These are phyloP conservation scores for Scleroderma bovista DNA, from an alignment of 768 basidiomycete genomes.

Conservation along the genomic window DNA sequence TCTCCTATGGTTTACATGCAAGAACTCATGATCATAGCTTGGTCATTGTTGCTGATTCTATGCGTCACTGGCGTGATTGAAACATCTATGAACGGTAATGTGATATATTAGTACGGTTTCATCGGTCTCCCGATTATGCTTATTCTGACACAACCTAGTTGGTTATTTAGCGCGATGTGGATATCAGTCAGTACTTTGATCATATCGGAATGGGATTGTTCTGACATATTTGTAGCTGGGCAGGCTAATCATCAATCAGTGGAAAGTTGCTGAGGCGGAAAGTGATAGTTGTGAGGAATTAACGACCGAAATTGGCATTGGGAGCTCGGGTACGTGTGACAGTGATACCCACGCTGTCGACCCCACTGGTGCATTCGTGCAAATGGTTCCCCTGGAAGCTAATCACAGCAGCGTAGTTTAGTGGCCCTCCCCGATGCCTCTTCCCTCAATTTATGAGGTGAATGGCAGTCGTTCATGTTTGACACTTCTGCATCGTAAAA, in stretches of 20 bases:
- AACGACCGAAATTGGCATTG: not conserved
- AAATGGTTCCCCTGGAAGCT: too few species aligned
- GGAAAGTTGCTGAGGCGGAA: not conserved
- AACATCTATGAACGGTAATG: slow-evolving; percentile 13
- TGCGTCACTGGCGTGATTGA: slow-evolving; percentile 8
- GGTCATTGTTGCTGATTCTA: slow-evolving; percentile 17
- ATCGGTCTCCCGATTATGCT: not conserved
- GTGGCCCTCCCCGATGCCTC: too few species aligned
- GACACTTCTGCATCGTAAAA: too few species aligned
- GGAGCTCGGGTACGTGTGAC: not conserved
- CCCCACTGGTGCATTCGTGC: too few species aligned
- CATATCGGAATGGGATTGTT: not conserved
- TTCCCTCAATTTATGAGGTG: too few species aligned
- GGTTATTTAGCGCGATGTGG: slow-evolving; percentile 15
- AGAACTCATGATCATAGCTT: slow-evolving; percentile 5
- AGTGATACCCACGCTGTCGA: too few species aligned
- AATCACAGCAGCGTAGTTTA: too few species aligned
- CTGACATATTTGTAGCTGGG: slow-evolving; percentile 8
- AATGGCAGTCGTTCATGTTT: too few species aligned
- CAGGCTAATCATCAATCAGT: slow-evolving; percentile 10
- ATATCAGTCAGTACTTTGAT: slow-evolving; percentile 9
- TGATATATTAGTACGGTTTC: slow-evolving; percentile 15
- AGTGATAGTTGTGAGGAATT: not conserved
- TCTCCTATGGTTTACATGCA: not conserved
- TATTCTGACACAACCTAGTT: slow-evolving; percentile 5